phyloP scores from a whole-genome alignment of 164 flowering plant species.

The Santalum album region DNA sequence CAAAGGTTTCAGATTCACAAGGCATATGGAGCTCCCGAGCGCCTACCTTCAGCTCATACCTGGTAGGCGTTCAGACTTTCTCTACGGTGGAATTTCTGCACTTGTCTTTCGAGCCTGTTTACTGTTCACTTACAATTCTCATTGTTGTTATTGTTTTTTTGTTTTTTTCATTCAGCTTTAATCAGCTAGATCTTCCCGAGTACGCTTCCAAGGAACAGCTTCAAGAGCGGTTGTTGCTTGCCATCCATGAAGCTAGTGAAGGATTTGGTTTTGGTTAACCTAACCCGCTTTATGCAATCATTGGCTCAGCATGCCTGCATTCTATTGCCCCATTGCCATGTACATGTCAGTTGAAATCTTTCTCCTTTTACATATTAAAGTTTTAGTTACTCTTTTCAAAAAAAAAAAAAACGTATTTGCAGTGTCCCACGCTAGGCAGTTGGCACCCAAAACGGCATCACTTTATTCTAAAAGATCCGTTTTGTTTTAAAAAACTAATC shows the following conservation, averaged over 20 bases:
- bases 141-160: too few species aligned
- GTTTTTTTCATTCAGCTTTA: conserved; percentile 89
- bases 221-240: conserved; percentile 79
- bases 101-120: background rate
- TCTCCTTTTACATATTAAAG: too few species aligned
- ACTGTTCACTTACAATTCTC: conserved; percentile 1
- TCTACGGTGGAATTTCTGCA: too few species aligned
- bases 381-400: too few species aligned
- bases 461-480: too few species aligned
- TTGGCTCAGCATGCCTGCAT: conserved; percentile 9
- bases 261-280: conserved; percentile 92
- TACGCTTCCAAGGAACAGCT: conserved; percentile 83
- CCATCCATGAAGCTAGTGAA: conserved; percentile 96
- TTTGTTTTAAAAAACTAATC: too few species aligned
- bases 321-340: conserved; percentile 17
- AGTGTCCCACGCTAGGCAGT: too few species aligned
- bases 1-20: conserved; percentile 96
- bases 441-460: too few species aligned
- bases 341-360: conserved; percentile 30
- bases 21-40: conserved; percentile 95
- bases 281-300: background rate
- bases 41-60: conserved; percentile 95
- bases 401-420: too few species aligned
- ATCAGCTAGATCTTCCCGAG: conserved; percentile 95
- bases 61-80: conserved; percentile 43